Percentiles rank a stretch among this genome's conserved stretches.
These are phyloP conservation scores for Neltuma alba DNA, from an alignment of 306 rosid species.

Conservation along the genomic window DNA sequence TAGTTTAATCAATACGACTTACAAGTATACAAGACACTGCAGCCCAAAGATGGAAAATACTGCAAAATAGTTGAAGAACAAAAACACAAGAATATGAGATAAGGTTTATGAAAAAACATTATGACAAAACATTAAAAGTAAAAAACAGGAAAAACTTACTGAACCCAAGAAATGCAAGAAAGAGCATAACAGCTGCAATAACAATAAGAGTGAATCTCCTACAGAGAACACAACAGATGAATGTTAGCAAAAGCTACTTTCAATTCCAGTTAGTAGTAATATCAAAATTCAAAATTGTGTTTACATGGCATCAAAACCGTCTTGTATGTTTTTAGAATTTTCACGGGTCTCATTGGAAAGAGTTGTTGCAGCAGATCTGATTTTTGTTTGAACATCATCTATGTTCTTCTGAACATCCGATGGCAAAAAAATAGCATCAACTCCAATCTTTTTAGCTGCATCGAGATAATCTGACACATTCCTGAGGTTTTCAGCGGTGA, in stretches of 20 bases:
- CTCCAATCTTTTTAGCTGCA: conserved; percentile 55
- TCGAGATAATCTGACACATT: conserved; percentile 55
- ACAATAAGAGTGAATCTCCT: conserved; percentile 82
- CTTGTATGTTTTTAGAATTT: conserved; percentile 39
- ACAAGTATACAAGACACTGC: conserved; percentile 79
- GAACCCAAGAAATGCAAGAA: conserved; percentile 77
- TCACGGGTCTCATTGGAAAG: conserved; percentile 45
- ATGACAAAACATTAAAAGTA: conserved; percentile 5
- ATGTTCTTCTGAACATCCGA: conserved; percentile 45
- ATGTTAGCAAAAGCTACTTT: conserved; percentile 2
- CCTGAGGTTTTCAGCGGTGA: conserved; percentile 54
- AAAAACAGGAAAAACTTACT: conserved; percentile 45
- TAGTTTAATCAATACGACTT: conserved; percentile 42
- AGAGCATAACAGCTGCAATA: conserved; percentile 78
- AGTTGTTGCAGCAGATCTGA: conserved; percentile 36
- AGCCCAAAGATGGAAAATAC: conserved; percentile 82
- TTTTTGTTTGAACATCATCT: conserved; percentile 31
- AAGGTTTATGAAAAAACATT: not conserved
- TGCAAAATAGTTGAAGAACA: conserved; percentile 40
- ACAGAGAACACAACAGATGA: conserved; percentile 21
- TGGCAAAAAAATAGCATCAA: conserved; percentile 49
- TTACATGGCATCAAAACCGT: conserved; percentile 45
- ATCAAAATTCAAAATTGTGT: not conserved
- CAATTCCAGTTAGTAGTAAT: not conserved
- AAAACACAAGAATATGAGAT: conserved; percentile 15